phyloP scores from a whole-genome alignment of 257 asterid genomes.

The Cruciata laevipes region DNA sequence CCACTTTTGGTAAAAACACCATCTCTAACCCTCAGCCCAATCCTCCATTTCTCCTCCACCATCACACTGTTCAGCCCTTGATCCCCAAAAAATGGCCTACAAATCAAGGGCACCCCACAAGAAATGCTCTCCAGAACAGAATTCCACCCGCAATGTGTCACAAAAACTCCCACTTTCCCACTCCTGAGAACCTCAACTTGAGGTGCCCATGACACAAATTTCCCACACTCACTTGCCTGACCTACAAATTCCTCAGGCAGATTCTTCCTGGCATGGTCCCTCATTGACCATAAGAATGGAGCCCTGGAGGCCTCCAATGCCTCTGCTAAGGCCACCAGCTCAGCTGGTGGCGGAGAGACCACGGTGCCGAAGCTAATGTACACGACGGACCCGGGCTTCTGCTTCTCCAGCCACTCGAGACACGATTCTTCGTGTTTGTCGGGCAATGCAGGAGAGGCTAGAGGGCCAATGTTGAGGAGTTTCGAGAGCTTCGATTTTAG shows the following conservation, averaged over 20 bases:
- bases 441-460: background rate
- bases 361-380: constrained; percentile 12
- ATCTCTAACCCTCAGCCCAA: constrained; percentile 6
- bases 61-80: constrained; percentile 46
- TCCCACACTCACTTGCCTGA: constrained; percentile 23
- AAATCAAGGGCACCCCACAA: constrained; percentile 53
- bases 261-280: constrained; percentile 11
- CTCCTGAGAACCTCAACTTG: constrained; percentile 42
- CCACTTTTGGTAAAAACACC: constrained; percentile 10
- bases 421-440: background rate
- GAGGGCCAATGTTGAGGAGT: constrained; percentile 9
- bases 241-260: constrained; percentile 49
- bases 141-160: constrained; percentile 83
- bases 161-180: constrained; percentile 36
- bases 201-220: constrained; percentile 52
- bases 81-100: constrained; percentile 71
- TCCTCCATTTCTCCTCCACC: constrained; percentile 24
- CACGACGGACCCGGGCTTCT: background rate
- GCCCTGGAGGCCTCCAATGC: constrained; percentile 1
- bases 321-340: constrained; percentile 3
- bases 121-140: constrained; percentile 51
- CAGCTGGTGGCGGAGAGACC: constrained; percentile 1
- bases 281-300: constrained; percentile 12
- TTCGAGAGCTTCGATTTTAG: constrained; percentile 2
- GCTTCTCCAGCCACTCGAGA: constrained; percentile 10